Percentiles rank a stretch among this genome's conserved stretches.
phyloP scores from a whole-genome alignment of 306 rosid genomes.

The Dicorynia guianensis region DNA sequence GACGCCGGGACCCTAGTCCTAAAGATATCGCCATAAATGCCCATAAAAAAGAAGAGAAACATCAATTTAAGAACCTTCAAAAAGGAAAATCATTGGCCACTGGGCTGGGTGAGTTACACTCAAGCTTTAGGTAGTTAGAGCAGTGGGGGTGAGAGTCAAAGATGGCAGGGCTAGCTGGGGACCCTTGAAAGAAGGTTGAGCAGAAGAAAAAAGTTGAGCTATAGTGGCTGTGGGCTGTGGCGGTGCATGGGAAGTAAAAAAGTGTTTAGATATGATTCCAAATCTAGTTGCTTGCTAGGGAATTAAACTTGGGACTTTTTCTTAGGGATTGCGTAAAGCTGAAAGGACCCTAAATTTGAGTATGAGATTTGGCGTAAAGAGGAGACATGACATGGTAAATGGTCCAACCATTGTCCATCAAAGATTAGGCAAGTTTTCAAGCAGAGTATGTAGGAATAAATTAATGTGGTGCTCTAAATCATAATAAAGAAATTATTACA shows the following conservation, averaged over 20 bases:
- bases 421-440: conserved; percentile 53
- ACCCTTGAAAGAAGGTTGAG: conserved; percentile 39
- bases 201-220: conserved; percentile 5
- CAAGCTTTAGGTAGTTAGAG: conserved; percentile 20
- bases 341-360: conserved; percentile 41
- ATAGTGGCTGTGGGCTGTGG: conserved; percentile 28
- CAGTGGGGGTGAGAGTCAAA: not conserved
- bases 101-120: conserved; percentile 20
- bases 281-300: conserved; percentile 56
- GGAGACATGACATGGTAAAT: conserved; percentile 40
- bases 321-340: conserved; percentile 66
- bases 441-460: conserved; percentile 38
- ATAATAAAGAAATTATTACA: not conserved
- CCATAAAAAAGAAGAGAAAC: not conserved
- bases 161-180: conserved; percentile 10
- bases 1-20: not conserved
- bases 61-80: not conserved
- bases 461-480: conserved; percentile 28
- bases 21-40: not conserved
- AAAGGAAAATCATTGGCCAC: conserved; percentile 17
- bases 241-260: conserved; percentile 41
- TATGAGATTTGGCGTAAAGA: conserved; percentile 34
- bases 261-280: conserved; percentile 46
- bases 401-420: conserved; percentile 50
- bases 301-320: conserved; percentile 53